phyloP scores from a whole-genome alignment of 2,329 filamentous ascomycete species.

The Colletotrichum higginsianum region DNA sequence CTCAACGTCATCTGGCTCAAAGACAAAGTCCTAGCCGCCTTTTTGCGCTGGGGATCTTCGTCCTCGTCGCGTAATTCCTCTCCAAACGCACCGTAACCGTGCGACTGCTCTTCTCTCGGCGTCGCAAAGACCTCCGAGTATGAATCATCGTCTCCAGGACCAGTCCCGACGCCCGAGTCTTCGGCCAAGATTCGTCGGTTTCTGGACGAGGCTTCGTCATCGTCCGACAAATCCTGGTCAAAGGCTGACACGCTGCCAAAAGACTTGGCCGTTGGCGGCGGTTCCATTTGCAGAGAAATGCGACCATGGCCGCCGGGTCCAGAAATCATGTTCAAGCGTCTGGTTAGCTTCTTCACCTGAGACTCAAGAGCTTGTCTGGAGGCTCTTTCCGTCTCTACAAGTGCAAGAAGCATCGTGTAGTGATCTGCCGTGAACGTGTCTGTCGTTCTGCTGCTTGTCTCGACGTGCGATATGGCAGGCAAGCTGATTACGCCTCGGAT shows the following conservation, averaged over 20 bases:
- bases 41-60: conserved; percentile 59
- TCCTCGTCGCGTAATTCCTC: conserved; percentile 59
- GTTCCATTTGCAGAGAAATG: conserved; percentile 46
- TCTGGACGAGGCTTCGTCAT: conserved; percentile 46
- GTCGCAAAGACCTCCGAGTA: conserved; percentile 67
- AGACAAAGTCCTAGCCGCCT: conserved; percentile 75
- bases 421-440: conserved; percentile 59
- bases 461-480: conserved; percentile 56
- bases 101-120: conserved; percentile 61
- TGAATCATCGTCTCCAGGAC: conserved; percentile 57
- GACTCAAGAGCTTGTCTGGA: conserved; percentile 70
- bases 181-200: conserved; percentile 44
- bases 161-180: conserved; percentile 54
- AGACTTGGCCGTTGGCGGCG: conserved; percentile 55
- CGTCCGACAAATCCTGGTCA: conserved; percentile 60
- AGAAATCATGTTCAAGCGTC: conserved; percentile 64
- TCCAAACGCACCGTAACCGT: conserved; percentile 55
- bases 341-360: conserved; percentile 68
- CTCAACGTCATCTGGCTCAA: conserved; percentile 72
- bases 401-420: conserved; percentile 64
- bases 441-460: conserved; percentile 39
- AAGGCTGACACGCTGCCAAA: conserved; percentile 57
- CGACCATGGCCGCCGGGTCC: conserved; percentile 32
- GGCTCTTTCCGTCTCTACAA: conserved; percentile 71
- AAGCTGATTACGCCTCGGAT: conserved; percentile 64